Conservation (phyloP, 257 asterid genomes). For the Solanum habrochaites region DNA sequence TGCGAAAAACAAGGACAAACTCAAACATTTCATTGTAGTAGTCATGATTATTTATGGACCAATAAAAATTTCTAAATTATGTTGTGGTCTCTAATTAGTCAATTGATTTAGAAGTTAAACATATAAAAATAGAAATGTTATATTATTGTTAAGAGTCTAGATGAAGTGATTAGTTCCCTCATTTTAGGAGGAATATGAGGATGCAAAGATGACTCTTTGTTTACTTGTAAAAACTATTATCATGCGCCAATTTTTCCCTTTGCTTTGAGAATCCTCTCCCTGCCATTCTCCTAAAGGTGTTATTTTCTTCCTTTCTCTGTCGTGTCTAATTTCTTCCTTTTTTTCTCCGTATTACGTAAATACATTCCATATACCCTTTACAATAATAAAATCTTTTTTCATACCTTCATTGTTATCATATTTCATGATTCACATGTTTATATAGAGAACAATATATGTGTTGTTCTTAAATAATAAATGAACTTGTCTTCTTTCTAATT, state of each 20-base stretch:
- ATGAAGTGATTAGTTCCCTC: not conserved
- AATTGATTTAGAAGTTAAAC: not conserved
- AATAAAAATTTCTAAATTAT: not conserved
- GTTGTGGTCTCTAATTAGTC: not conserved
- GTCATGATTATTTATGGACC: not conserved
- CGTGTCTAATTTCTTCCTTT: not conserved
- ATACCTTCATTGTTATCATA: not conserved
- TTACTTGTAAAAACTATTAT: constrained; percentile 18
- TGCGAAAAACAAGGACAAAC: not conserved
- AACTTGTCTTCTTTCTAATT: too few species aligned
- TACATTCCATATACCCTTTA: not conserved
- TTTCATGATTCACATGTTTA: not conserved
- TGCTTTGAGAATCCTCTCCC: constrained; percentile 23
- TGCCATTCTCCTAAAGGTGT: constrained; percentile 38
- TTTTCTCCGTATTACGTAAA: not conserved
- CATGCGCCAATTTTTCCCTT: constrained; percentile 20
- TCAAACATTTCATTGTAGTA: not conserved
- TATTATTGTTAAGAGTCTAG: not conserved
- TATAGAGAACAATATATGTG: not conserved
- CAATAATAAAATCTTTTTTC: not conserved
- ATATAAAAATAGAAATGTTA: not conserved
- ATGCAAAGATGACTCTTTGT: constrained; percentile 18
- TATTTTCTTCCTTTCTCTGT: not conserved
- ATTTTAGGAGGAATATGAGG: constrained; percentile 27
- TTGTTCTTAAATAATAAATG: not conserved